These are phyloP conservation scores for Podospora pseudoanserina DNA, from an alignment of 495 filamentous ascomycete species.

Conservation along the genomic window DNA sequence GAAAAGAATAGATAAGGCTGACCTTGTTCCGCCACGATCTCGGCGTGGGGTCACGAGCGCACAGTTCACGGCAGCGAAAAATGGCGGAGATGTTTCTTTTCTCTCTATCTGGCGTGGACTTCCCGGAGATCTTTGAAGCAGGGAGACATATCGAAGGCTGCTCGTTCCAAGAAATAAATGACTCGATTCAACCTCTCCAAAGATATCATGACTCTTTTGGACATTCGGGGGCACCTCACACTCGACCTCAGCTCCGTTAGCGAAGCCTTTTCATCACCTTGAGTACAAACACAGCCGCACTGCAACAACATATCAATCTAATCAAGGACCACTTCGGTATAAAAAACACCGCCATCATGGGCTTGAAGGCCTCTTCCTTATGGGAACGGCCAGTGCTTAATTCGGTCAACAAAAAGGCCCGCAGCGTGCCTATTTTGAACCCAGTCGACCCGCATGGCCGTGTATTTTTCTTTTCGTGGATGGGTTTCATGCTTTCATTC, in stretches of 20 bases:
- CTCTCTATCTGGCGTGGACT: background rate
- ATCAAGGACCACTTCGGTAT: background rate
- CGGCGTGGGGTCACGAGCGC: background rate
- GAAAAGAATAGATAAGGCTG: background rate
- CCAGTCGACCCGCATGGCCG: conserved; percentile 77
- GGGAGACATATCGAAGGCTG: background rate
- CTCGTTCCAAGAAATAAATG: background rate
- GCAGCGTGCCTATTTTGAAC: conserved; percentile 77
- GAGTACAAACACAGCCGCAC: background rate
- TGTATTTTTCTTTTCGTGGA: conserved; percentile 92
- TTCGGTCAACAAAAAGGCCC: conserved; percentile 75
- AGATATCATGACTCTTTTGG: background rate
- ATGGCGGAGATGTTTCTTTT: background rate
- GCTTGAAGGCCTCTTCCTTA: conserved; percentile 46
- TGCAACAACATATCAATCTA: background rate
- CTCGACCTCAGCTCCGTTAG: background rate
- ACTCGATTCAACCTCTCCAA: background rate
- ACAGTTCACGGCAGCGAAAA: background rate
- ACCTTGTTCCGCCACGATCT: background rate
- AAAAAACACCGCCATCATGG: conserved; percentile 30
- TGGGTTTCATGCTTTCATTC: conserved; percentile 94
- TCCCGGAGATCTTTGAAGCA: conserved; percentile 1
- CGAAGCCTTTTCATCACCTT: background rate
- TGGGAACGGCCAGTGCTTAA: conserved; percentile 64
- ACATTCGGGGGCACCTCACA: background rate